Conservation (phyloP, 108 stramenopile species). For the Pseudonitzschia multiseries region DNA sequence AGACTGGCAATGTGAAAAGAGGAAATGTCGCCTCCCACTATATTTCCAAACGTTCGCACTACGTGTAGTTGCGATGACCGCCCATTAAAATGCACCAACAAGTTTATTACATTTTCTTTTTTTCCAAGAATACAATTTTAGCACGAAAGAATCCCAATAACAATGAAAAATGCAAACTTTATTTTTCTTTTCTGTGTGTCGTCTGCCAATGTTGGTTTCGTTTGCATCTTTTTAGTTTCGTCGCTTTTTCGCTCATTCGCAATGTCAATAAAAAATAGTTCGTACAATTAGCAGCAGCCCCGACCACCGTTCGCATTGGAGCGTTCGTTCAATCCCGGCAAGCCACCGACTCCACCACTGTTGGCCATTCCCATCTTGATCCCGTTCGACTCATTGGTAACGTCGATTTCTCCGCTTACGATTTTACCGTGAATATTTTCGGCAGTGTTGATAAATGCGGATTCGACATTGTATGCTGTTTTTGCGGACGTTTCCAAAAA, state of each 20-base stretch:
- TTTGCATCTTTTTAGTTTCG: no score
- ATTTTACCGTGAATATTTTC: slow-evolving; percentile 98
- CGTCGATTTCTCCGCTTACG: slow-evolving; percentile 93
- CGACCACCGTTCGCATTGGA: slow-evolving; percentile 15
- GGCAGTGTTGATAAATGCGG: slow-evolving; percentile 98
- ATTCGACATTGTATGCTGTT: slow-evolving; percentile 97
- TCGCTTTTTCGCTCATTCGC: no score
- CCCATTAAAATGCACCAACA: neutral
- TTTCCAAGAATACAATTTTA: neutral
- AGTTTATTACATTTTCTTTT: neutral
- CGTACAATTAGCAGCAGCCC: slow-evolving; percentile 34
- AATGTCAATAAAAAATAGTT: neutral
- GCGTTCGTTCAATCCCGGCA: slow-evolving; percentile 30
- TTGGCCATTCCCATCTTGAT: slow-evolving; percentile 92
- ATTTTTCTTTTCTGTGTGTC: no score
- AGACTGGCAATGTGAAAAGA: no score
- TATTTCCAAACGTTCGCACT: neutral
- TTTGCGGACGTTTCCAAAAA: slow-evolving; percentile 99
- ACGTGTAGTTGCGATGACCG: neutral
- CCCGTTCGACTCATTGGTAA: slow-evolving; percentile 94
- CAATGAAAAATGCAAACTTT: no score
- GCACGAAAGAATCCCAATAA: no score
- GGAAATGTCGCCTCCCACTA: no score
- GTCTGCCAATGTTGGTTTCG: no score
- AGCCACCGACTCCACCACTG: slow-evolving; percentile 34